A percentile compares a stretch with the other conserved stretches of the same genome.
These are phyloP conservation scores for button mushroom (Agaricus bisporus) DNA, from an alignment of 768 basidiomycete genomes.

Conservation along the genomic window DNA sequence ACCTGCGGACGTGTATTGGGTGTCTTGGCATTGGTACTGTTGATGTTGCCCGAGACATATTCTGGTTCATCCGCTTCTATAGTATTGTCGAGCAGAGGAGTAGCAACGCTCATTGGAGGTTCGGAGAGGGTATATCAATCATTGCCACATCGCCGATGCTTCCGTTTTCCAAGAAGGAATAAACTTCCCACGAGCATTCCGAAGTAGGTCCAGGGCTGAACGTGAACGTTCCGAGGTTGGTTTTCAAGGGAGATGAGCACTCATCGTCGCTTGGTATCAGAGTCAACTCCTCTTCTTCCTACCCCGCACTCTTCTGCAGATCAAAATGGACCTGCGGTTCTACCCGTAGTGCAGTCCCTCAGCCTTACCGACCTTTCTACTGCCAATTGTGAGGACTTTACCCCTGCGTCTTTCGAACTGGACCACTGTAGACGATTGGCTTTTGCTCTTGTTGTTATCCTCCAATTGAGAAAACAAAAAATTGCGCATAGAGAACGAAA, in stretches of 20 bases:
- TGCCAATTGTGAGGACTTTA: conserved; percentile 5
- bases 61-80: conserved; percentile 82
- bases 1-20: conserved; percentile 24
- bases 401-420: conserved; percentile 5
- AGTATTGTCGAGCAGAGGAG: conserved; percentile 61
- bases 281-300: conserved; percentile 6
- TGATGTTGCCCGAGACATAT: conserved; percentile 29
- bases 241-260: background rate
- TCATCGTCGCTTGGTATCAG: background rate
- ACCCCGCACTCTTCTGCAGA: background rate
- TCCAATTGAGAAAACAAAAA: conserved; percentile 24
- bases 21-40: conserved; percentile 21
- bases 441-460: conserved; percentile 26
- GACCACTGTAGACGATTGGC: conserved; percentile 14
- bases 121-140: background rate
- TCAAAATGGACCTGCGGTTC: background rate
- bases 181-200: background rate
- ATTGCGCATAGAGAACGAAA: background rate
- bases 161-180: background rate
- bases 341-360: conserved; percentile 16
- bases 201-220: too few species aligned
- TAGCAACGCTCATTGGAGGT: conserved; percentile 47
- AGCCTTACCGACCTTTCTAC: conserved; percentile 15
- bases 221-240: background rate
- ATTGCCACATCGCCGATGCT: background rate